Evolutionary conservation across 371 early-diverging fungal genomes (phyloP).

Genomic region (Lichtheimia hyalospora): DNA sequence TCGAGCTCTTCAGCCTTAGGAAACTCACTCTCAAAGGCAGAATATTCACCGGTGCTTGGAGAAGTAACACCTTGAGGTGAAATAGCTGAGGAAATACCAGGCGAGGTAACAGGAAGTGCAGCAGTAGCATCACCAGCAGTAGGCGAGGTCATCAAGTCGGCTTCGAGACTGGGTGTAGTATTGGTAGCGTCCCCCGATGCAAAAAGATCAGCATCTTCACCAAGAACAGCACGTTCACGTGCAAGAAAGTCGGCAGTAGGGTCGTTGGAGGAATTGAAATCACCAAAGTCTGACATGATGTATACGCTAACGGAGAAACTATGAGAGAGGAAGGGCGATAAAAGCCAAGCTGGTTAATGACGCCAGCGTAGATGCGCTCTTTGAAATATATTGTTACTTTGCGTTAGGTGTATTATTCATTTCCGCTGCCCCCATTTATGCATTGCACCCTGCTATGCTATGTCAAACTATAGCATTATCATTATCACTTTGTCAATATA

Average conservation of each 20-base stretch:
- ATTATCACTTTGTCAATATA: too few species aligned
- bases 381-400: too few species aligned
- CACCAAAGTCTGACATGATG: constrained; percentile 58
- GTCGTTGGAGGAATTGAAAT: constrained; percentile 63
- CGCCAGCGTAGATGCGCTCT: too few species aligned
- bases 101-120: constrained; percentile 10
- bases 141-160: constrained; percentile 19
- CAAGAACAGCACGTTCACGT: constrained; percentile 85
- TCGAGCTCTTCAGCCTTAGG: constrained; percentile 53
- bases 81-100: constrained; percentile 6
- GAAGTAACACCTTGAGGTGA: constrained; percentile 11
- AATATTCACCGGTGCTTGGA: constrained; percentile 17
- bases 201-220: constrained; percentile 76
- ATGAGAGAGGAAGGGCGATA: too few species aligned
- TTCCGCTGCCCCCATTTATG: too few species aligned
- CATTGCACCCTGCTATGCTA: too few species aligned
- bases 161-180: not conserved
- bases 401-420: too few species aligned
- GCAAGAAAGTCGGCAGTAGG: constrained; percentile 92
- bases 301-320: too few species aligned
- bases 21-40: constrained; percentile 41
- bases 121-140: constrained; percentile 10
- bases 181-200: constrained; percentile 9
- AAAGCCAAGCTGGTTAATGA: too few species aligned
- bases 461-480: too few species aligned